These are phyloP conservation scores for Lunasporangiospora selenospora DNA, from an alignment of 192 early-diverging fungal species.

Conservation along the genomic window DNA sequence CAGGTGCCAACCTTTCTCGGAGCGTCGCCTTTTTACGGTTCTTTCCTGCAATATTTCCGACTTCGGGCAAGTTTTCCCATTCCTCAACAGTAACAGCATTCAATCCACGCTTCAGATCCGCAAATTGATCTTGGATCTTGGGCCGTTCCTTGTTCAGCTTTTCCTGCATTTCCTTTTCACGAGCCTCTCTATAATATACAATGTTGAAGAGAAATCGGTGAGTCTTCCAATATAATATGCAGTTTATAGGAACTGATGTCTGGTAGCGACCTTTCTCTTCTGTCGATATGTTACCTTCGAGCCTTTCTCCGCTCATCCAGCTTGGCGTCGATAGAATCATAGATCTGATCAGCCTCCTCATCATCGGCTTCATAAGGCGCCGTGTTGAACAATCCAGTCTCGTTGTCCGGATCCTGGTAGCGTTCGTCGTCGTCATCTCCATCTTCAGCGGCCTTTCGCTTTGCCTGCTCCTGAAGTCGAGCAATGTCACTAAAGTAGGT, in stretches of 20 bases:
- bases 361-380: constrained; percentile 95
- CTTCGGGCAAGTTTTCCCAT: constrained; percentile 84
- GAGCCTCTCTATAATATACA: constrained; percentile 61
- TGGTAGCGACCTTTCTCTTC: no score
- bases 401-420: constrained; percentile 93
- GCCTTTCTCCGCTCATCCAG: constrained; percentile 88
- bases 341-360: constrained; percentile 96
- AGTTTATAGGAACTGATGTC: no score
- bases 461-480: constrained; percentile 48
- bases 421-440: constrained; percentile 78
- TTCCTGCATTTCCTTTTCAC: constrained; percentile 75
- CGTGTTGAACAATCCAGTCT: constrained; percentile 87
- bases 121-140: constrained; percentile 89
- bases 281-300: constrained; percentile 50
- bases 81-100: constrained; percentile 80
- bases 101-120: constrained; percentile 88
- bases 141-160: constrained; percentile 72
- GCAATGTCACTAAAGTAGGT: constrained; percentile 25
- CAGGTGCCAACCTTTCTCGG: constrained; percentile 61
- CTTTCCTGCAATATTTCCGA: constrained; percentile 86
- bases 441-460: constrained; percentile 56
- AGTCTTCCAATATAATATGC: no score
- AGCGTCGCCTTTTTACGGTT: constrained; percentile 68
- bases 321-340: constrained; percentile 85
- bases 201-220: neutral